Base-by-base conservation (phyloP, 2,329 filamentous ascomycete species). In the Xylaria sp. region DNA sequence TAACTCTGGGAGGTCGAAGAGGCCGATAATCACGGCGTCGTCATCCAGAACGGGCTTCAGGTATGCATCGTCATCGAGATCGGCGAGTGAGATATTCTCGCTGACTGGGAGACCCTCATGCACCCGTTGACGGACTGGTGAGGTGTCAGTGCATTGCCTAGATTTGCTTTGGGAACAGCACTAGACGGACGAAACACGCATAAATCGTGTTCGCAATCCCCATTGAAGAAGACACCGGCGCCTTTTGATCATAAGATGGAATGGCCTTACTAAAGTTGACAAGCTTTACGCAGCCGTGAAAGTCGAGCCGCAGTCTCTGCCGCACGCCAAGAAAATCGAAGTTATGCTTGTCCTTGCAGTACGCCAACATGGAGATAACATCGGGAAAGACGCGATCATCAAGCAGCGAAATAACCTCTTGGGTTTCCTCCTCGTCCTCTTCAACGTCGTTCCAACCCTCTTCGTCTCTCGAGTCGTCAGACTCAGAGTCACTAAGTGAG, bases 21-120 rank as follows among this genome's bases (percentile, higher is more conserved):
- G 84, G 65, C 88, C 92, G 77, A 97, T 94, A 38, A 99, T 88
- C 62, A 98, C 83, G 4, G 94, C 92, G 78, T 99, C 96, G 73
- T 97, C 93, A 67, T 96, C 91, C 7, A 99, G 82, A 4, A 94
- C 90, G 0, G 96, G 96, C 77, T 92, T 92, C 67, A 99, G 84
- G 77, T 90, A 97, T 72, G 87, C 86, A 71, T 98, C 95, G 69
- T 93, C 88, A n/a, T 89, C 85, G 70, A 97, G 89, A 31, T 89
- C 84, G 2, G 84, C 82, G 42, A 83, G 83, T 2, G 88, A 84
- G 66, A 93, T 89, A 51, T 90, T 81, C 66, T 87, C 84, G 0
- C 88, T 88, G 3, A 88, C 77, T 6, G 81, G 49, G 40, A 79
- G 74, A 49, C 82, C 81, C 44, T 85, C 81, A 62, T 82, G 81